These are phyloP conservation scores for Hygrophorus russula DNA, from an alignment of 768 basidiomycete species.

Conservation along the genomic window DNA sequence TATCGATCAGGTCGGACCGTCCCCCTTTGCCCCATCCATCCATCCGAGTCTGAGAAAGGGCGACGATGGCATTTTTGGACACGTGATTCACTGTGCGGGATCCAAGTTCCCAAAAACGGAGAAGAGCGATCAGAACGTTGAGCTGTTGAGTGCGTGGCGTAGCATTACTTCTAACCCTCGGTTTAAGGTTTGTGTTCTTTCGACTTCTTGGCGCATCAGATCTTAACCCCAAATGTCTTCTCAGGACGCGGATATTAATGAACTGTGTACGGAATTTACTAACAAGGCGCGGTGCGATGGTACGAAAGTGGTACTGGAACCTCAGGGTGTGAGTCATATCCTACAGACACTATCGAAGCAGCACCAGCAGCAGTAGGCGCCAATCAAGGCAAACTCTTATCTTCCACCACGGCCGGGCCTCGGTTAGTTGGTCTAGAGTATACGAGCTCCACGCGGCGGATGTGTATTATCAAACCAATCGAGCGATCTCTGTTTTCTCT, in stretches of 20 bases:
- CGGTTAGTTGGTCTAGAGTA: too few species aligned
- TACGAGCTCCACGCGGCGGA: too few species aligned
- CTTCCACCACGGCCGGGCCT: too few species aligned
- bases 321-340: slow-evolving; percentile 36
- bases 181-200: slow-evolving; percentile 49
- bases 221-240: slow-evolving; percentile 4
- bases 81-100: slow-evolving; percentile 56
- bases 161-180: slow-evolving; percentile 63
- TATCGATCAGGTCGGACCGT: slow-evolving; percentile 46
- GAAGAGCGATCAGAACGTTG: slow-evolving; percentile 63
- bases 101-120: slow-evolving; percentile 58
- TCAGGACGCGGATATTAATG: slow-evolving; percentile 69
- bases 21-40: slow-evolving; percentile 38
- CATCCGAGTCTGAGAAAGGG: slow-evolving; percentile 30
- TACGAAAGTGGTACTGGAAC: slow-evolving; percentile 68
- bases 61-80: slow-evolving; percentile 29
- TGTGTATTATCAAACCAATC: too few species aligned
- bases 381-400: too few species aligned
- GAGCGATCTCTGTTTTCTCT: too few species aligned
- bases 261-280: slow-evolving; percentile 70
- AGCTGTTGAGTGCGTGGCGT: slow-evolving; percentile 72
- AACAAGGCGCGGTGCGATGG: slow-evolving; percentile 79
- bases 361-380: not conserved
- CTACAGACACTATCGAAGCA: slow-evolving; percentile 25
- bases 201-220: slow-evolving; percentile 2